Evolutionary conservation across 1,284 basidiomycete species (phyloP), one percentile per base, ranked within the genome.

Genomic region (Baeospora myosura): DNA sequence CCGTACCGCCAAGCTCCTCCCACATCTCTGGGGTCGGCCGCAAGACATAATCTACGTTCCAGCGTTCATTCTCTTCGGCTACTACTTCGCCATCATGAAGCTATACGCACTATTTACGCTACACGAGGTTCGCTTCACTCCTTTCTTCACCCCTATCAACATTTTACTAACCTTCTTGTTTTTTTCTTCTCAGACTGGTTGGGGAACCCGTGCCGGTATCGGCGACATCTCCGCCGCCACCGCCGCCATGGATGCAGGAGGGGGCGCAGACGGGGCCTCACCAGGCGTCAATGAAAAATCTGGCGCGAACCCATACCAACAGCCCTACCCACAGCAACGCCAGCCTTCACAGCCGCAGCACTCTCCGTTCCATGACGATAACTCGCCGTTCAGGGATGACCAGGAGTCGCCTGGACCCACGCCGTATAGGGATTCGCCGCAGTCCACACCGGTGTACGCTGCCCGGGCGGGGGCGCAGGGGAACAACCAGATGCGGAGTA

Each of bases 131-230:
- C 20, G 30, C 33, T 28, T 18, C 32, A 30, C 35, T 22, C 16
- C 12, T 21, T 34, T 42, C 16, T 42, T n/a, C n/a, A n/a, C 20
- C 34, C 39, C 23, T 28, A 24, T 37, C 26, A n/a, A n/a, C n/a
- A 18, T 28, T 28, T 40, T 12, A 29, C 21, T 22, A 23, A 28
- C 38, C 32, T 20, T 17, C 41, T 22, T 47, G 5, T n/a, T n/a
- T n/a, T n/a, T n/a, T n/a, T n/a, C n/a, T n/a, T n/a, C n/a, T n/a
- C 45, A 84, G 79, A 91, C 88, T 57, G 88, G 82, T 45, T 94
- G 90, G 90, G 90, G 89, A 41, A 94, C 90, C 16, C 82, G 90
- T 59, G 75, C 88, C 5, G 90, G 90, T 68, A 88, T 94, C 55
- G 88, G 86, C 58, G 85, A 88, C 65, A 78, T 78, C 1, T 68